Percentiles rank a stretch among this genome's conserved stretches.
Evolutionary conservation across 371 early-diverging fungal species (phyloP).

Genomic region (Apophysomyces variabilis): DNA sequence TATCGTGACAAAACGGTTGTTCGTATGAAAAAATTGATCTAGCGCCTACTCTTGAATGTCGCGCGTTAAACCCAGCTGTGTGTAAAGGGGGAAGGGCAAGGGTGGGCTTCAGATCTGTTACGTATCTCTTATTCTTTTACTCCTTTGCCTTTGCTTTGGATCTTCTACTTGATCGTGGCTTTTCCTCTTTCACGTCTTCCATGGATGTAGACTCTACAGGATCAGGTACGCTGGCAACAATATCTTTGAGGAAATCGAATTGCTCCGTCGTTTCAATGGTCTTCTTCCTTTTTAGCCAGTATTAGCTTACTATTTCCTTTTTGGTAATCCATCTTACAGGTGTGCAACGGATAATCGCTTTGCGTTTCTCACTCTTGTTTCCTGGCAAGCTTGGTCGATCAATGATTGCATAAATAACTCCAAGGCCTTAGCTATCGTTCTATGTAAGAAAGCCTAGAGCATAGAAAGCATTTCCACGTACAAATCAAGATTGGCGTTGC

Average conservation of each 20-base stretch:
- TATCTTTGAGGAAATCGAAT: constrained; percentile 5
- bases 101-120: background rate
- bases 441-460: constrained; percentile 12
- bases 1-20: no score
- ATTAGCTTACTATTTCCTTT: background rate
- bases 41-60: background rate
- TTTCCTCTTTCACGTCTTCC: constrained; percentile 19
- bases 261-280: constrained; percentile 64
- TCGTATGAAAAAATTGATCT: background rate
- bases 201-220: constrained; percentile 50
- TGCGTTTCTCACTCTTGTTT: constrained; percentile 77
- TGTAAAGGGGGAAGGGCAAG: background rate
- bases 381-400: constrained; percentile 84
- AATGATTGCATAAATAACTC: constrained; percentile 94
- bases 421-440: constrained; percentile 79
- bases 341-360: constrained; percentile 87
- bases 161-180: constrained; percentile 32
- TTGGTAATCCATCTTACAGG: constrained; percentile 60
- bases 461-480: constrained; percentile 31
- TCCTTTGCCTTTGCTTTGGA: constrained; percentile 18
- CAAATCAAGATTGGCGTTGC: constrained; percentile 98
- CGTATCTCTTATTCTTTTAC: background rate
- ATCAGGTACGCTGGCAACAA: constrained; percentile 76
- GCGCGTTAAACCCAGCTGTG: background rate
- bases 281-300: constrained; percentile 66